Conservation (phyloP, 306 rosid genomes). For the Dryas octopetala region DNA sequence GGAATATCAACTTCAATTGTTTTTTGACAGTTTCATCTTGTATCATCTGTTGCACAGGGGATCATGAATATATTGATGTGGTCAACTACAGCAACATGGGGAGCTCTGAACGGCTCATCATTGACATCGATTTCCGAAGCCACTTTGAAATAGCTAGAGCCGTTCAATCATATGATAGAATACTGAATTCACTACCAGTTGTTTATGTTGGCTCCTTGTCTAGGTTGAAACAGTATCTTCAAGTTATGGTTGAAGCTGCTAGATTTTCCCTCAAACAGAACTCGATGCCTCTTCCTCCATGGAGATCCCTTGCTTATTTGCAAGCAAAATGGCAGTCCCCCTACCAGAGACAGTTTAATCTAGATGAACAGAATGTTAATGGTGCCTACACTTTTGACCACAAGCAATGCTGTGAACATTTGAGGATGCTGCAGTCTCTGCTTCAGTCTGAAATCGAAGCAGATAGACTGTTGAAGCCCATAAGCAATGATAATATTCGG, state of each 20-base stretch:
- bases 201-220: slow-evolving; percentile 74
- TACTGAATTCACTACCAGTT: slow-evolving; percentile 80
- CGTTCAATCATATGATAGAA: slow-evolving; percentile 73
- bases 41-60: slow-evolving; percentile 48
- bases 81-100: slow-evolving; percentile 46
- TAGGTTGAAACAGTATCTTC: slow-evolving; percentile 71
- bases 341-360: slow-evolving; percentile 50
- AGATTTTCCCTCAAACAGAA: slow-evolving; percentile 83
- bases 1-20: background rate
- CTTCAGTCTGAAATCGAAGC: slow-evolving; percentile 69
- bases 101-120: slow-evolving; percentile 65
- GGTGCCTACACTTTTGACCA: slow-evolving; percentile 40
- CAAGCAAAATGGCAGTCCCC: slow-evolving; percentile 92
- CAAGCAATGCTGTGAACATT: slow-evolving; percentile 69
- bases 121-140: slow-evolving; percentile 88
- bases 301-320: slow-evolving; percentile 87
- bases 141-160: slow-evolving; percentile 99
- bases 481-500: slow-evolving; percentile 55
- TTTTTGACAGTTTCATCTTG: background rate
- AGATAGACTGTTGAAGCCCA: slow-evolving; percentile 58
- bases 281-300: slow-evolving; percentile 96
- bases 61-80: slow-evolving; percentile 90
- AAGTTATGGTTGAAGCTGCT: slow-evolving; percentile 88
- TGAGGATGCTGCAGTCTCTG: slow-evolving; percentile 82
- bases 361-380: slow-evolving; percentile 33